These are phyloP conservation scores for Stachybotrys echinatus DNA, from an alignment of 2,329 filamentous ascomycete genomes.

Conservation along the genomic window DNA sequence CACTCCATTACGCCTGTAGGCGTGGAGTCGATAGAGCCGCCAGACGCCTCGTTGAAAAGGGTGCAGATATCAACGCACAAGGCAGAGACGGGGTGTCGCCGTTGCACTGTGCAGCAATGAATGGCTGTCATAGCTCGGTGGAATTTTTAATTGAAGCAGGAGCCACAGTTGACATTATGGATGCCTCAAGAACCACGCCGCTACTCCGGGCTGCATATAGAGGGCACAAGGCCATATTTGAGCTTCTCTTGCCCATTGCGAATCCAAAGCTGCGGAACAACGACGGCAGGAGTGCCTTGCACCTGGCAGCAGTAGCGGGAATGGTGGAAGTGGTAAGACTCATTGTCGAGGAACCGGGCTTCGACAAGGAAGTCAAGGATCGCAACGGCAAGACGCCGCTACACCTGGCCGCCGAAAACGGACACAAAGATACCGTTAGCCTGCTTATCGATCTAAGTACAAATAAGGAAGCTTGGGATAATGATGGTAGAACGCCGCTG, in stretches of 20 bases:
- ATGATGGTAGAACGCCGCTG: background rate
- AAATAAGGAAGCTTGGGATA: background rate
- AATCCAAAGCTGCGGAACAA: constrained; percentile 5
- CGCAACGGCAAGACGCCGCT: background rate
- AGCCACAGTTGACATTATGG: background rate
- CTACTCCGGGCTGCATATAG: constrained; percentile 6
- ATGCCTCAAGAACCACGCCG: constrained; percentile 4
- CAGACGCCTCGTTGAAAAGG: background rate
- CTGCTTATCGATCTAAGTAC: background rate
- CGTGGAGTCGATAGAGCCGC: background rate
- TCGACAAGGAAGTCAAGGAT: background rate
- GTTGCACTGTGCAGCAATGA: background rate
- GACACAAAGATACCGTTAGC: background rate
- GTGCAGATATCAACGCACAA: background rate
- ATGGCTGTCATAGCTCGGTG: background rate
- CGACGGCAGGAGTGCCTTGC: constrained; percentile 8
- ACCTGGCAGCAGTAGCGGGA: constrained; percentile 5
- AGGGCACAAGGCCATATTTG: background rate
- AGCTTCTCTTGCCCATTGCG: constrained; percentile 4
- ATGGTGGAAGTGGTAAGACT: background rate
- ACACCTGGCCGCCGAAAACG: background rate
- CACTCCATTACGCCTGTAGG: constrained; percentile 15
- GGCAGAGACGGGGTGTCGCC: background rate
- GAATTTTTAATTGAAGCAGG: background rate
- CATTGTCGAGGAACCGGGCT: background rate